These are phyloP conservation scores for Tephrocybe sp. DNA, from an alignment of 768 basidiomycete species.

Conservation along the genomic window DNA sequence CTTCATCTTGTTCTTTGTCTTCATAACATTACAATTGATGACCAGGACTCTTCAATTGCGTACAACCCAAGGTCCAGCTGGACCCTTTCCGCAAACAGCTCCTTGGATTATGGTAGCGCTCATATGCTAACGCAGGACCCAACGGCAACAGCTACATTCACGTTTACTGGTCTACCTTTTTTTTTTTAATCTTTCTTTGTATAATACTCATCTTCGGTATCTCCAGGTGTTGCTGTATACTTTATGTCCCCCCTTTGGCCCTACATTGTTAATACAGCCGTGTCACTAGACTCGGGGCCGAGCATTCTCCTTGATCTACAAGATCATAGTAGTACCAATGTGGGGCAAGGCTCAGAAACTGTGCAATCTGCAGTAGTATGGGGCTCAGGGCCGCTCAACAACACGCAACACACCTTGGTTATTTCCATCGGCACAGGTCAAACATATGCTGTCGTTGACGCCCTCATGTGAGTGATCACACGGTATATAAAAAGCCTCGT, in stretches of 20 bases:
- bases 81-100: conserved; percentile 24
- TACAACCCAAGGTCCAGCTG: conserved; percentile 31
- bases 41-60: conserved; percentile 26
- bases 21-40: conserved; percentile 32
- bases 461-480: conserved; percentile 29
- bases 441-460: conserved; percentile 35
- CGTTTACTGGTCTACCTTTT: conserved; percentile 34
- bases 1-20: conserved; percentile 15
- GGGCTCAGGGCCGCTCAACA: conserved; percentile 29
- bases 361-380: conserved; percentile 35
- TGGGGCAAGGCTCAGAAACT: conserved; percentile 33
- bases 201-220: background rate
- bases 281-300: conserved; percentile 36
- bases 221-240: conserved; percentile 39
- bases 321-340: conserved; percentile 29
- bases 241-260: conserved; percentile 46
- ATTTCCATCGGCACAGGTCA: conserved; percentile 36
- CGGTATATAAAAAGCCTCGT: background rate
- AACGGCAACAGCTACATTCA: conserved; percentile 35
- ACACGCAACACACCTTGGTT: conserved; percentile 32
- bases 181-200: background rate
- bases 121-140: conserved; percentile 24
- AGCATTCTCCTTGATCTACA: conserved; percentile 33
- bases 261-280: conserved; percentile 36
- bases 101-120: conserved; percentile 29